These are phyloP conservation scores for Schizosaccharomyces pombe DNA, from an alignment of 805 yeast species.

Conservation along the genomic window DNA sequence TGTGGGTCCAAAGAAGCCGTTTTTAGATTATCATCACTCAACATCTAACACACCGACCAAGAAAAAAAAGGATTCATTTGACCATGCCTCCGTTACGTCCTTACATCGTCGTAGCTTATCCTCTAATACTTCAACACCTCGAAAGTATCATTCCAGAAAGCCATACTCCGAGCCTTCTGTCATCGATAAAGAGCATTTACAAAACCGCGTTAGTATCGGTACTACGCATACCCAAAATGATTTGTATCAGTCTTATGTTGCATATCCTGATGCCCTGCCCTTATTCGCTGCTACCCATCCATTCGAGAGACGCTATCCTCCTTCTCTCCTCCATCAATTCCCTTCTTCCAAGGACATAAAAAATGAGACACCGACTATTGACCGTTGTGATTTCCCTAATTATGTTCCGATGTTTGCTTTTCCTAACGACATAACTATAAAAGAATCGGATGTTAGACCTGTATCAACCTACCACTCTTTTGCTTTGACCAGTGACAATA, in stretches of 20 bases:
- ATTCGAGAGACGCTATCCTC: constrained; percentile 8
- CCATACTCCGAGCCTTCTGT: not conserved
- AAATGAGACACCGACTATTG: not conserved
- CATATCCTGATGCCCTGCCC: constrained; percentile 8
- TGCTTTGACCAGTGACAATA: constrained; percentile 9
- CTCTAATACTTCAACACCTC: not conserved
- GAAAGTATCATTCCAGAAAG: not conserved
- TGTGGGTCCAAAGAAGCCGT: no score
- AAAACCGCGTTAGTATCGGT: not conserved
- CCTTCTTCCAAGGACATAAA: constrained; percentile 5
- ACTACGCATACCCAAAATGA: not conserved
- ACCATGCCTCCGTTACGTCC: no score
- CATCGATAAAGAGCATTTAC: not conserved
- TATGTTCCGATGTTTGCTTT: constrained; percentile 11
- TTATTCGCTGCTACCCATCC: constrained; percentile 8
- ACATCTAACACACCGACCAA: no score
- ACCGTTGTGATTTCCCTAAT: constrained; percentile 8
- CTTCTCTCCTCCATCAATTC: constrained; percentile 8
- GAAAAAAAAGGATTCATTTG: no score
- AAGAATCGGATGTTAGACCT: constrained; percentile 7
- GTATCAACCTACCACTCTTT: constrained; percentile 9
- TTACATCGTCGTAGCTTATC: not conserved
- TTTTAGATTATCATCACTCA: no score
- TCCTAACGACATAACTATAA: constrained; percentile 9
- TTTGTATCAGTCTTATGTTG: constrained; percentile 3